Base-by-base conservation (phyloP, 345 rosid genomes). In the Erysimum cheiranthoides region DNA sequence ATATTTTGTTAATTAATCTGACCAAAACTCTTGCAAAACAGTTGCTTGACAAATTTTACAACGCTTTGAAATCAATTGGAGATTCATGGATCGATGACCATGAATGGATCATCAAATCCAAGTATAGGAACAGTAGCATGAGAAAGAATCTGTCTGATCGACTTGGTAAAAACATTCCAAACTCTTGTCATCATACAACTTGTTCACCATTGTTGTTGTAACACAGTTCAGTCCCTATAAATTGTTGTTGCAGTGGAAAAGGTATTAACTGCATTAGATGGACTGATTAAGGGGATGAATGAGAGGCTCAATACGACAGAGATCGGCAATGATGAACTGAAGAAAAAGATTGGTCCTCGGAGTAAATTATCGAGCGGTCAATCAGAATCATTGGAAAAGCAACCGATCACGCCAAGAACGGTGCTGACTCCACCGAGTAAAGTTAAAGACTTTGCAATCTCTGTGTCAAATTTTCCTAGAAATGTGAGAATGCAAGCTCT, bases 41-140 rank as follows among this genome's bases (percentile, higher is more conserved):
- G 92, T 80, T 87, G 63, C 78, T 90, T 51, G 59, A 81, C 1
- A 68, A 68, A 45, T 90, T 89, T 14, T 86, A 79, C 67, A 78
- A 70, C 53, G 73, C 82, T 31, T 70, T 93, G 82, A 87, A 75
- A 81, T 80, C 83, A 28, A 82, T 85, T 63, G 95, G 90, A 78
- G 90, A 89, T 78, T 80, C 90, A n/a, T 93, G 90, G 93, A 85
- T 78, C 49, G 76, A 59, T 60, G 74, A 80, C 66, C 76, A 79
- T 2, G 87, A 83, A 1, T 84, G 87, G 88, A 82, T 82, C 40
- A 85, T 84, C 67, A 84, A 74, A 68, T 73, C 67, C 36, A 80
- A 85, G 31, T 47, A 83, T 12, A 73, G 53, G 53, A 81, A 70
- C 47, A 60, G 50, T 38, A 78, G 79, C 47, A 45, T 46, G 8